Percentiles rank a stretch among this genome's conserved stretches.
Conservation (phyloP, 2,329 filamentous ascomycete species). For the Venturiaceae sp. region DNA sequence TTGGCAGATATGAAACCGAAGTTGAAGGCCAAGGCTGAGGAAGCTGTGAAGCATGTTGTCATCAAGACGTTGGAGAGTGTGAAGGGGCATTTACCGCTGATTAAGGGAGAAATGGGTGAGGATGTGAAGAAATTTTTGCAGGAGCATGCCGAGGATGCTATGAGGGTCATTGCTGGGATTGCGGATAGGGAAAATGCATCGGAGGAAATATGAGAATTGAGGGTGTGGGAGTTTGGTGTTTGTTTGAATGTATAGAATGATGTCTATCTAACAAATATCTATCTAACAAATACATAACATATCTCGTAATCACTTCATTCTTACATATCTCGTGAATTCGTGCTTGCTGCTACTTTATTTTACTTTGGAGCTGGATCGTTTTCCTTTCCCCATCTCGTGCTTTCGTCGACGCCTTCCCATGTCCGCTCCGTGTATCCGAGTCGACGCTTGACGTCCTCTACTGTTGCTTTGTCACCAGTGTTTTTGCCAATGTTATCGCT, state of each 20-base stretch:
- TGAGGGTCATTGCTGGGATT: background rate
- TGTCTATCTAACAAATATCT: background rate
- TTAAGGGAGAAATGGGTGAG: background rate
- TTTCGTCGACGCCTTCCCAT: conserved; percentile 80
- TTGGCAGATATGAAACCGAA: background rate
- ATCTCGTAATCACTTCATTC: background rate
- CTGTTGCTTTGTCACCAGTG: conserved; percentile 71
- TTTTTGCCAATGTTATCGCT: conserved; percentile 87
- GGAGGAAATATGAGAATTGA: no score
- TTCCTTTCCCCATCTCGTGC: conserved; percentile 60
- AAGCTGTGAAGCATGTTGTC: background rate
- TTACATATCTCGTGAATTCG: background rate
- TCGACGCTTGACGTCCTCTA: conserved; percentile 73
- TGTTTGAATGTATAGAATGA: no score
- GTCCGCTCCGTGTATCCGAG: conserved; percentile 78
- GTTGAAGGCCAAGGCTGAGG: background rate
- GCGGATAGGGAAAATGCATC: no score
- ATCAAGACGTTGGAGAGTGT: background rate
- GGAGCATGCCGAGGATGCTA: background rate
- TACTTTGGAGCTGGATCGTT: background rate
- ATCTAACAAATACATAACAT: background rate
- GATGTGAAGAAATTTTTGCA: background rate
- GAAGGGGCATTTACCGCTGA: background rate
- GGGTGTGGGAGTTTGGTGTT: no score
- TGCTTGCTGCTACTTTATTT: no score